These are phyloP conservation scores for Trametes hirsuta DNA, from an alignment of 1,284 basidiomycete species.

Conservation along the genomic window DNA sequence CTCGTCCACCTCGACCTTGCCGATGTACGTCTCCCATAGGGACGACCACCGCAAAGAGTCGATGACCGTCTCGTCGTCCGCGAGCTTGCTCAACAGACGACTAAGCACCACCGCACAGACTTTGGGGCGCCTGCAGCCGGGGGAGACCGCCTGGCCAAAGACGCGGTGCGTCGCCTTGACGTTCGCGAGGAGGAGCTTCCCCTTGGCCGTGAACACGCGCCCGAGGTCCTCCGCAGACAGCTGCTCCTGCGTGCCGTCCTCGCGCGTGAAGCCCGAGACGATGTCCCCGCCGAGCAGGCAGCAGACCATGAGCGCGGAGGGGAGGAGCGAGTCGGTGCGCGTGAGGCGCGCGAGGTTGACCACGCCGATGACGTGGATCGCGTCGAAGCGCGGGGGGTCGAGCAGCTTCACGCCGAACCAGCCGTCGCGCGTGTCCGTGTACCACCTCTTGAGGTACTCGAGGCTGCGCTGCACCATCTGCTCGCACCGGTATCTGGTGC, in stretches of 20 bases:
- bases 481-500: background rate
- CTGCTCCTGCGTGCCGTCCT: conserved; percentile 14
- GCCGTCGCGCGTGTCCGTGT: conserved; percentile 8
- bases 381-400: conserved; percentile 8
- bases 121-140: background rate
- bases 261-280: conserved; percentile 9
- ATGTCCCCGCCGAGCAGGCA: conserved; percentile 8
- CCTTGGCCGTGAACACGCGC: conserved; percentile 10
- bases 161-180: conserved; percentile 4
- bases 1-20: conserved; percentile 1
- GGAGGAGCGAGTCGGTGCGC: conserved; percentile 8
- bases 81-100: conserved; percentile 3
- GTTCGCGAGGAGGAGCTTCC: conserved; percentile 6
- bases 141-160: background rate
- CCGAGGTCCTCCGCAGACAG: conserved; percentile 6
- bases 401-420: conserved; percentile 7
- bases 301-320: conserved; percentile 18
- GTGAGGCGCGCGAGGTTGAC: conserved; percentile 19
- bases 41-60: conserved; percentile 4
- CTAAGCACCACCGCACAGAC: background rate
- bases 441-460: conserved; percentile 14
- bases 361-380: conserved; percentile 12
- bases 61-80: conserved; percentile 9
- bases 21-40: conserved; percentile 6
- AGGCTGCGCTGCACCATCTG: conserved; percentile 5